Conservation (phyloP, 2,329 filamentous ascomycete species). For the Pseudocercospora crystallina region DNA sequence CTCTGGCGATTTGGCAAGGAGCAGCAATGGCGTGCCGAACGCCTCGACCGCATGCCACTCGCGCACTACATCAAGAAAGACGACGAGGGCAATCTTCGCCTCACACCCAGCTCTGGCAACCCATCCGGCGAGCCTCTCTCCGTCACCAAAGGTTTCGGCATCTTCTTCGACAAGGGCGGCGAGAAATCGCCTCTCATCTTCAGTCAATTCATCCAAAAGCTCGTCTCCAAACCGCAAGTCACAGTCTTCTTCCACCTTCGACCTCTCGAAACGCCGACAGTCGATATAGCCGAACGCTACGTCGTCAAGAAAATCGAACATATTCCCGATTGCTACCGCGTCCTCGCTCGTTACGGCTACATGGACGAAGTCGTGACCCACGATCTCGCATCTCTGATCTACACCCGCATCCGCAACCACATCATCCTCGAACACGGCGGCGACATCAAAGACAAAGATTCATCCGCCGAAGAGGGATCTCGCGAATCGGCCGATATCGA, state of each 20-base stretch:
- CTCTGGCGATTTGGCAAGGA: conserved; percentile 80
- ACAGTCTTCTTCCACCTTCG: conserved; percentile 75
- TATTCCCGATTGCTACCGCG: conserved; percentile 62
- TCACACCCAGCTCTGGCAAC: conserved; percentile 9
- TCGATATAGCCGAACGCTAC: conserved; percentile 51
- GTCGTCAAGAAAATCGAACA: conserved; percentile 49
- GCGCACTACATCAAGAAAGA: conserved; percentile 44
- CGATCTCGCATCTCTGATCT: conserved; percentile 61
- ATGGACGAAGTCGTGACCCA: conserved; percentile 69
- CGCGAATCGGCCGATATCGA: background rate
- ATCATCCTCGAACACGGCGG: background rate
- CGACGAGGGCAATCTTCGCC: conserved; percentile 29
- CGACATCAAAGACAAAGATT: background rate
- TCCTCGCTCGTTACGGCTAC: conserved; percentile 71
- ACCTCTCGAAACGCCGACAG: conserved; percentile 59
- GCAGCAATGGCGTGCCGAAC: conserved; percentile 71
- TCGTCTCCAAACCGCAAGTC: conserved; percentile 65
- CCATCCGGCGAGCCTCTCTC: conserved; percentile 42
- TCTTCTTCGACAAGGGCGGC: conserved; percentile 66
- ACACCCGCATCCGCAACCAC: conserved; percentile 54
- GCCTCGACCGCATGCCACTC: conserved; percentile 57
- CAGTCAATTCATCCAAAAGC: conserved; percentile 70
- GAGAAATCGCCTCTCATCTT: conserved; percentile 66
- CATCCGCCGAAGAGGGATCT: background rate
- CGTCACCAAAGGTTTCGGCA: conserved; percentile 56